phyloP scores from a whole-genome alignment of 495 filamentous ascomycete species.

The Penicillium crystallinum region DNA sequence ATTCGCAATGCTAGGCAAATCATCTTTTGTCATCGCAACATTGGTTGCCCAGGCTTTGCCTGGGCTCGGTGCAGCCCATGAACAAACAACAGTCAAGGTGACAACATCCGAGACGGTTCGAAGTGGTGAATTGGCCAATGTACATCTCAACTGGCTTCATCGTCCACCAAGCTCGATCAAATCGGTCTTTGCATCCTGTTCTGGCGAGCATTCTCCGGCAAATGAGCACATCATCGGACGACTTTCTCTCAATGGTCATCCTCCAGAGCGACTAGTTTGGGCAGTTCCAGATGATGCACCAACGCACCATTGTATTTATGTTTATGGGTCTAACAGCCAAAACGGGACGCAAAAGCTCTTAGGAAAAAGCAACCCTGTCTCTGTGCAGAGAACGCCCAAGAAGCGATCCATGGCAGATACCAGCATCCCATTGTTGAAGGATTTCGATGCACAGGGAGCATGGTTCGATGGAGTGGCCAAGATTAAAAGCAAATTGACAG shows the following conservation, averaged over 20 bases:
- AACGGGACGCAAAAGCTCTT: neutral
- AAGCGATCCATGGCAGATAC: constrained; percentile 12
- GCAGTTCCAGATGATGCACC: constrained; percentile 7
- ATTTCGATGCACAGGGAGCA: constrained; percentile 22
- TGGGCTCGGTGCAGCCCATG: neutral
- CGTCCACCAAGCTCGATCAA: neutral
- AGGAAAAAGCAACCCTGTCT: constrained; percentile 9
- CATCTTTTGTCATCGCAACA: neutral
- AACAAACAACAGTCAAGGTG: neutral
- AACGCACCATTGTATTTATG: constrained; percentile 3
- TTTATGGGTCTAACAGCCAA: neutral
- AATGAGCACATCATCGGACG: constrained; percentile 3
- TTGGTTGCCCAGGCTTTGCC: constrained; percentile 6
- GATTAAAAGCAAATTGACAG: constrained; percentile 12
- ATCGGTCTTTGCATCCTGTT: constrained; percentile 1
- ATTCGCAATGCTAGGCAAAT: constrained; percentile 1
- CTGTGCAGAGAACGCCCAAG: neutral
- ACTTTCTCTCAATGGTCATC: neutral
- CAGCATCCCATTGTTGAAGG: constrained; percentile 12
- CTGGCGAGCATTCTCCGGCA: neutral
- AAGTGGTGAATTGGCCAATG: constrained; percentile 7
- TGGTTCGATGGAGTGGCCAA: constrained; percentile 26
- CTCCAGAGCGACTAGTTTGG: constrained; percentile 10
- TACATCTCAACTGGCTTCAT: constrained; percentile 3
- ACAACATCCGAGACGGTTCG: constrained; percentile 3